Base-by-base conservation (phyloP, 495 filamentous ascomycete genomes). In the Neurospora hispaniola region DNA sequence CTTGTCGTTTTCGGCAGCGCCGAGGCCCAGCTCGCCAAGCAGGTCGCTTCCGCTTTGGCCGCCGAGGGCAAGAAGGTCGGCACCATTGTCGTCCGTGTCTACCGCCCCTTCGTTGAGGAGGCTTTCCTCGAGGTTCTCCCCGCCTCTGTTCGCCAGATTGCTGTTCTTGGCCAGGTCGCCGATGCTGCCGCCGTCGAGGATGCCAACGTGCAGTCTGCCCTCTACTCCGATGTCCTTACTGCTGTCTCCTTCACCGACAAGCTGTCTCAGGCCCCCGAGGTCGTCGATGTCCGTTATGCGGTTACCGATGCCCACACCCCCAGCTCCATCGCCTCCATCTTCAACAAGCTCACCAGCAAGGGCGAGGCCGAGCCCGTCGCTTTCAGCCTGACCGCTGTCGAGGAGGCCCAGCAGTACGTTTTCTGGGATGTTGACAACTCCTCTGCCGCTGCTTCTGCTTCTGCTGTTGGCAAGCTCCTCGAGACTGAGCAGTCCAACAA, bases 401-500 rank as follows among this genome's bases (percentile, higher is more conserved):
- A 85, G 38, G 78, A 80, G 42, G 88, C 91, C 39, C 86, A 92
- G 78, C 92, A 98, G 77, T 99, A 94, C 84, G 88, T 89, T 27
- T 97, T 99, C 86, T 99, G 94, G 96, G 93, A 98, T 79, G 81
- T 91, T 20, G 96, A 97, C 75, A 88, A 88, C 78, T 95, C 93
- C 35, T 80, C 82, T 2, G 88, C 90, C 42, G 85, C 83, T 54
- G 84, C 85, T 69, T 90, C 93, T 38, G 88, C 93, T 10, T 78
- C 86, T 27, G 86, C 86, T 44, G 80, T 98, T 40, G 90, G 90
- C 48, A 89, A 89, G 75, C 84, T 96, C 5, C 85, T 98, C 42
- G 90, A 94, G 11, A 84, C 85, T 62, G 91, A 96, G 78, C 90
- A 90, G 0, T 84, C 90, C 2, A 91, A 82, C 81, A 97, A 96